These are phyloP conservation scores for Onygenales sp. DNA, from an alignment of 2,329 filamentous ascomycete genomes.

Conservation along the genomic window DNA sequence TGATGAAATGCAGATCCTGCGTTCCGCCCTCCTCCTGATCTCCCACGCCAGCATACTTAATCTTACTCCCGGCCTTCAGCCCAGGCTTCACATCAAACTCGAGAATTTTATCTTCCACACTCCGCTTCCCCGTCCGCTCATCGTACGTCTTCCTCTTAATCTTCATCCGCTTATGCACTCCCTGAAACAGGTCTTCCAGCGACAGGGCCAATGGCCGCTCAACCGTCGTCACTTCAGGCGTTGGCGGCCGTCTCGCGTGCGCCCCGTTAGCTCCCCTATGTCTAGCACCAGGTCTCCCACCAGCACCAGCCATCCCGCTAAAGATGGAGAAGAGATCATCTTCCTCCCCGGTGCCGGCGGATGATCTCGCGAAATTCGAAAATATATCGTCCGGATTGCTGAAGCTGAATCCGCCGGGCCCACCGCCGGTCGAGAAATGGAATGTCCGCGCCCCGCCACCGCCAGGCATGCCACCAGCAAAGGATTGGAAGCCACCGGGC, in stretches of 20 bases:
- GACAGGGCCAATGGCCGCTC: conserved; percentile 73
- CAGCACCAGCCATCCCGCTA: conserved; percentile 36
- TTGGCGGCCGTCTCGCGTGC: conserved; percentile 33
- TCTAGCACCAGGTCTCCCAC: conserved; percentile 25
- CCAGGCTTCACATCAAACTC: conserved; percentile 95
- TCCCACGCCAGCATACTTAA: conserved; percentile 95
- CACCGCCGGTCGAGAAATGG: conserved; percentile 41
- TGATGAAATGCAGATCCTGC: conserved; percentile 89
- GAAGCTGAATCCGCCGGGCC: conserved; percentile 66
- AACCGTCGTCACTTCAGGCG: conserved; percentile 82
- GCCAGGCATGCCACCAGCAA: conserved; percentile 43
- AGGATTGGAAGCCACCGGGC: conserved; percentile 42
- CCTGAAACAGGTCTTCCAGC: conserved; percentile 80
- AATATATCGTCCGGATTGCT: conserved; percentile 79
- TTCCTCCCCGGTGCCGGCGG: conserved; percentile 42
- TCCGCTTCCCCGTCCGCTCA: conserved; percentile 66
- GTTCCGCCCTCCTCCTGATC: conserved; percentile 94
- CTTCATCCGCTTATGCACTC: conserved; percentile 92
- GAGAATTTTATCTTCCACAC: conserved; percentile 77
- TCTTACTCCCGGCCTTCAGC: conserved; percentile 93
- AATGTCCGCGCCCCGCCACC: conserved; percentile 38
- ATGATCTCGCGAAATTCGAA: conserved; percentile 63
- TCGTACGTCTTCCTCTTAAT: conserved; percentile 97
- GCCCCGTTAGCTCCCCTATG: conserved; percentile 27
- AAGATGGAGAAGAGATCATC: conserved; percentile 49